Evolutionary conservation across 306 rosid species (phyloP).

Genomic region (Lotus japonicus): DNA sequence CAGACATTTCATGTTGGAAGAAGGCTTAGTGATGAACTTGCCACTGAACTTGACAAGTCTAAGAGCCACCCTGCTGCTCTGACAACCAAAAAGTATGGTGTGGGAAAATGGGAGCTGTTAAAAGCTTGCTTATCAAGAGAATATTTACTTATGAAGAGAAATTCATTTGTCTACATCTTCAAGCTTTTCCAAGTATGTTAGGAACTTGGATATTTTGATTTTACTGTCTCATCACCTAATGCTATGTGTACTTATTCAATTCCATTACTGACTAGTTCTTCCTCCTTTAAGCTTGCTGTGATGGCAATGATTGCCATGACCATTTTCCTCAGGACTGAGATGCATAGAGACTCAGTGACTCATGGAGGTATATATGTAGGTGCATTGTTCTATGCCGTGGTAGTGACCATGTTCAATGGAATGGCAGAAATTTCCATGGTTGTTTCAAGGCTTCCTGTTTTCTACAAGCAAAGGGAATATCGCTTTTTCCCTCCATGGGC

Average conservation of each 20-base stretch:
- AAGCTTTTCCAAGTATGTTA: slow-evolving; percentile 50
- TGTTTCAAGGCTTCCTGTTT: slow-evolving; percentile 48
- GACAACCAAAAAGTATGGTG: slow-evolving; percentile 45
- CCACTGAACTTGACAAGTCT: slow-evolving; percentile 44
- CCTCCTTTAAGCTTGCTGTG: slow-evolving; percentile 27
- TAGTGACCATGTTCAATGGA: slow-evolving; percentile 52
- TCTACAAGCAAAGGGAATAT: slow-evolving; percentile 53
- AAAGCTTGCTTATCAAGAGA: slow-evolving; percentile 59
- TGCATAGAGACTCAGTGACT: slow-evolving; percentile 45
- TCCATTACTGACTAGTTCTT: not conserved
- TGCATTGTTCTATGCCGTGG: slow-evolving; percentile 40
- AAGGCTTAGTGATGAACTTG: slow-evolving; percentile 34
- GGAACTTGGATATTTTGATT: not conserved
- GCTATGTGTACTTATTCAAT: too few relatives aligned
- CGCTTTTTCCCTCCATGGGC: slow-evolving; percentile 62
- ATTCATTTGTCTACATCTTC: slow-evolving; percentile 55
- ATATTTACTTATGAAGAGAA: slow-evolving; percentile 57
- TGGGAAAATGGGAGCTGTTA: slow-evolving; percentile 32
- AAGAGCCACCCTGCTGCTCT: slow-evolving; percentile 53
- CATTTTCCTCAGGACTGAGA: slow-evolving; percentile 49
- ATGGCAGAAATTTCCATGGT: slow-evolving; percentile 51
- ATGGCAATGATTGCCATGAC: slow-evolving; percentile 50
- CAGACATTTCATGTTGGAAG: slow-evolving; percentile 40
- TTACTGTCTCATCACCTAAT: not conserved
- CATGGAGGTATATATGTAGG: slow-evolving; percentile 47